Evolutionary conservation across 305 asterid species (phyloP), one percentile per base, ranked within the genome.

Genomic region (Petunia hybrid): DNA sequence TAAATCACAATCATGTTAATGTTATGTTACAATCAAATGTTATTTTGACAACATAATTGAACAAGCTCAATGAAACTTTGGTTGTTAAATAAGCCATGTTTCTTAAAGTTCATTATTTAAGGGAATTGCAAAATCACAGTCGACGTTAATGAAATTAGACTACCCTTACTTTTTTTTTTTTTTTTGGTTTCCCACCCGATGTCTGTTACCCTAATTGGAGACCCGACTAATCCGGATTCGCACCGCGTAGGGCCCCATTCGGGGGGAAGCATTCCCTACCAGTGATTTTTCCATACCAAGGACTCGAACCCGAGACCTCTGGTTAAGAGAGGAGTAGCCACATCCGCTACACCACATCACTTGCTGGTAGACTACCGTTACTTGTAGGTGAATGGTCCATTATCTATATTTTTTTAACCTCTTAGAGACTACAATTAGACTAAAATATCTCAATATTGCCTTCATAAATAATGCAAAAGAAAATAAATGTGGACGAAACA

Each of bases 361-460:
- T 22, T 22, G 22, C 22, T 22, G 22, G 22, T 74, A 36, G 78
- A 64, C 64, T n/a, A 6, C 71, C 81, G 38, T 43, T n/a, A 41
- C 9, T 36, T 82, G 4, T 31, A 70, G 53, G 31, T 42, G 59
- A 68, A 79, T 40, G 71, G 39, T n/a, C 39, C 62, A 31, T 53
- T 2, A 14, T 45, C 5, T 22, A 6, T 8, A 2, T 16, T 62
- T 31, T 41, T 10, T 55, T 62, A 38, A 22, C n/a, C 13, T 69
- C 22, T 1, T 51, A 73, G 46, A 31, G 40, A 71, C 61, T 46
- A 71, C 43, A 46, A 16, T 46, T 46, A 45, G 42, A 46, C 61
- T 46, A 42, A 71, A 12, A 73, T 48, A 73, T 73, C 85, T 87
- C 87, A 22, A 81, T 79, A 70, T 51, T 51, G 12, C 5, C 22